Evolutionary conservation across 169 alveolate species (phyloP), one percentile per base, ranked within the genome.

Genomic region (Ichthyophthirius multifiliis): DNA sequence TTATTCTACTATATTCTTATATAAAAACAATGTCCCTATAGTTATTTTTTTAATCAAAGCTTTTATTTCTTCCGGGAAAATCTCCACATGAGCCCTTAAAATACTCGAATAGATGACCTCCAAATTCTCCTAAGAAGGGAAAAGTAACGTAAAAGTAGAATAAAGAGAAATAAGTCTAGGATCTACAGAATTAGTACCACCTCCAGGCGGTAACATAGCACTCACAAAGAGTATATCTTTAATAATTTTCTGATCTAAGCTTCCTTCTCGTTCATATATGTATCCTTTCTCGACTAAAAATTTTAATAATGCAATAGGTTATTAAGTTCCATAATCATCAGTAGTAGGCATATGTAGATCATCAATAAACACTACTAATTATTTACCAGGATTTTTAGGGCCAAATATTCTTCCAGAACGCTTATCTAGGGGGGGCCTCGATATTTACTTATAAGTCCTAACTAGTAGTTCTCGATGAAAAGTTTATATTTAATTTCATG

Each of bases 341-440:
- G 95, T 91, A 90, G 91, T 94, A 10, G 98, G 98, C 98, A 96
- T 95, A 83, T 96, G 94, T 76, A 96, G 84, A 83, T 97, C 99
- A 86, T 97, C 99, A 55, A 97, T 92, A 82, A 96, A 96, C 41
- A 97, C 90, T 35, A 96, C 92, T 41, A 97, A 88, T 76, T 92
- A 85, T 83, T 96, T 97, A 43, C 98, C 98, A 48, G 96, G 89
- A 39, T 86, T 85, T 41, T 95, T 90, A 0, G 99, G 98, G 34
- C 98, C 98, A 76, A 92, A 96, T 74, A 93, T 89, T 32, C 97
- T 90, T 46, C 98, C 96, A 15, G 96, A 89, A 79, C 98, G 87
- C 90, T 97, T 97, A 87, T 93, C 97, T 64, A 96, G 81, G 79
- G n/a, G 95, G 96, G 87, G 95, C 98, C 64, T 93, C 97, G 65